Evolutionary conservation across 2,329 filamentous ascomycete species (phyloP).

Genomic region (Pseudogymnoascus sp.): DNA sequence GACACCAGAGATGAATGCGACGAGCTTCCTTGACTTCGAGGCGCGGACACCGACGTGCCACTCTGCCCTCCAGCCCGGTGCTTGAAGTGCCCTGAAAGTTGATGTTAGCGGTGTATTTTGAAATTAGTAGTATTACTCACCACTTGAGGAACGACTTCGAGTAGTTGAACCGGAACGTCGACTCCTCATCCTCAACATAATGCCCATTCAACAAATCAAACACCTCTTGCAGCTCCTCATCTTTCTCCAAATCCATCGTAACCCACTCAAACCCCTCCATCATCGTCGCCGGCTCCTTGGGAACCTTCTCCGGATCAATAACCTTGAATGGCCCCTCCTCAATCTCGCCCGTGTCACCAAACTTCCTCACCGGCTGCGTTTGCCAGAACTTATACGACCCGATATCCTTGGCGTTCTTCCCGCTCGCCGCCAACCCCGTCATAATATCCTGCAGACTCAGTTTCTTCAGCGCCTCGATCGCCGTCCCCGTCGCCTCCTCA

Average conservation of each 20-base stretch:
- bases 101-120: conserved; percentile 20
- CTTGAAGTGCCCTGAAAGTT: conserved; percentile 71
- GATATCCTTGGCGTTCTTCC: conserved; percentile 94
- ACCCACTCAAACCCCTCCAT: conserved; percentile 90
- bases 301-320: conserved; percentile 71
- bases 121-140: conserved; percentile 41
- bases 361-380: conserved; percentile 89
- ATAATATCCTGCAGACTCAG: conserved; percentile 66
- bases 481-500: conserved; percentile 33
- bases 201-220: conserved; percentile 88
- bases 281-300: conserved; percentile 69
- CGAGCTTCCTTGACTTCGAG: conserved; percentile 73
- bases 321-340: conserved; percentile 79
- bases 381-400: conserved; percentile 98
- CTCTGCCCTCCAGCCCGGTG: conserved; percentile 85
- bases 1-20: conserved; percentile 93
- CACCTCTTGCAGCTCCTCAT: conserved; percentile 77
- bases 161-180: conserved; percentile 97
- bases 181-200: conserved; percentile 95
- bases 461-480: conserved; percentile 51
- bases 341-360: conserved; percentile 54
- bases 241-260: conserved; percentile 75
- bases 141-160: conserved; percentile 83
- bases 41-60: conserved; percentile 95
- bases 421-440: conserved; percentile 67